A percentile compares a stretch with the other conserved stretches of the same genome.
Evolutionary conservation across 2,329 filamentous ascomycete species (phyloP).

Genomic region (Penicillium psychrosexuale): DNA sequence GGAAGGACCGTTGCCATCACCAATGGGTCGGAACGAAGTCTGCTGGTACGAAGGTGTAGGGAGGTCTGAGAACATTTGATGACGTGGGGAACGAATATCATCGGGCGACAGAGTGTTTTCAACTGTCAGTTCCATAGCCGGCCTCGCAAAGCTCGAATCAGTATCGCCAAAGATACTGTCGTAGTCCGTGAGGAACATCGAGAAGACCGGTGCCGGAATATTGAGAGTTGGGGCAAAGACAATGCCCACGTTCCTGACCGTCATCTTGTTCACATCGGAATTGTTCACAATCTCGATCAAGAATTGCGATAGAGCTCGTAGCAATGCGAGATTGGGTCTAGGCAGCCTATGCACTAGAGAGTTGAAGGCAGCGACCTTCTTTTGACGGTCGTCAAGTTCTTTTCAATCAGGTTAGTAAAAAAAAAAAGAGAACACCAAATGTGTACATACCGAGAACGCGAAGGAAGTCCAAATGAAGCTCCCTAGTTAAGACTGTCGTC

Average conservation of each 20-base stretch:
- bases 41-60: slow-evolving; percentile 63
- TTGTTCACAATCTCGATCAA: slow-evolving; percentile 91
- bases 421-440: not conserved
- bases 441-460: slow-evolving; percentile 61
- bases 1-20: slow-evolving; percentile 25
- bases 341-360: slow-evolving; percentile 78
- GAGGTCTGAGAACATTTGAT: slow-evolving; percentile 65
- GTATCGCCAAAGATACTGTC: slow-evolving; percentile 74
- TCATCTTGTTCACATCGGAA: slow-evolving; percentile 93
- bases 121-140: slow-evolving; percentile 44
- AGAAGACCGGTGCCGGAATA: slow-evolving; percentile 91
- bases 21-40: slow-evolving; percentile 46
- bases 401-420: slow-evolving; percentile 12
- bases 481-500: slow-evolving; percentile 83
- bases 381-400: slow-evolving; percentile 69
- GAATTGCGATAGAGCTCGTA: slow-evolving; percentile 83
- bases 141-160: slow-evolving; percentile 40
- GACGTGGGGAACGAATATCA: slow-evolving; percentile 61
- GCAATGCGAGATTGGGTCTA: slow-evolving; percentile 71
- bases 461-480: slow-evolving; percentile 85
- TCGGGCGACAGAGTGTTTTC: slow-evolving; percentile 48
- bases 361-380: slow-evolving; percentile 75
- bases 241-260: slow-evolving; percentile 92
- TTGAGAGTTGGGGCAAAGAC: slow-evolving; percentile 97
- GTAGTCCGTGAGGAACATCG: slow-evolving; percentile 88